Evolutionary conservation across 176 grass and related monocot species (phyloP).

Genomic region (Paspalum notatum): DNA sequence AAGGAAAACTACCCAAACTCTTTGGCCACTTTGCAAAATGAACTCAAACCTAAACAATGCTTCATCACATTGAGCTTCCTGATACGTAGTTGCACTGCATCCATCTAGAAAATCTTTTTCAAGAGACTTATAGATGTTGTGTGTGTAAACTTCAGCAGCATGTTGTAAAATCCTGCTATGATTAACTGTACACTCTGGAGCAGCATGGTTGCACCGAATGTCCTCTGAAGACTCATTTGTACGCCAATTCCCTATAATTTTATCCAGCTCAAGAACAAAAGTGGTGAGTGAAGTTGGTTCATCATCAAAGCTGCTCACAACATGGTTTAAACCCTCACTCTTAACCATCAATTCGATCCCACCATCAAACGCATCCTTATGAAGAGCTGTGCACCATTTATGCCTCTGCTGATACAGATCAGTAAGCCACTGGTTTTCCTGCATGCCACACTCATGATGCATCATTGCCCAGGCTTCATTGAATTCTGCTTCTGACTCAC

Average conservation of each 20-base stretch:
- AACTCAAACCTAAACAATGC: conserved; percentile 74
- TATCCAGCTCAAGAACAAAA: conserved; percentile 62
- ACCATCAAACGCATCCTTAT: conserved; percentile 73
- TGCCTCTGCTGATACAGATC: conserved; percentile 69
- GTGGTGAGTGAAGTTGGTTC: conserved; percentile 55
- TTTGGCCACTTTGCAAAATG: conserved; percentile 58
- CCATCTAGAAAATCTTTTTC: conserved; percentile 78
- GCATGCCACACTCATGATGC: conserved; percentile 54
- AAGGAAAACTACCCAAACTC: conserved; percentile 70
- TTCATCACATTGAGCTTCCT: conserved; percentile 63
- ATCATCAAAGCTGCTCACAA: conserved; percentile 56
- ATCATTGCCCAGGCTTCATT: conserved; percentile 74
- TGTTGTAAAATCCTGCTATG: conserved; percentile 62
- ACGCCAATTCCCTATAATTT: conserved; percentile 60
- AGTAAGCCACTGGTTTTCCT: conserved; percentile 68
- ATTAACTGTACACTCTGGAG: conserved; percentile 46
- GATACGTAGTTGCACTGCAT: conserved; percentile 56
- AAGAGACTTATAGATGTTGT: conserved; percentile 59
- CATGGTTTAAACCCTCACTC: conserved; percentile 49
- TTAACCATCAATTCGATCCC: conserved; percentile 57
- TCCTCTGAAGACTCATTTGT: conserved; percentile 66
- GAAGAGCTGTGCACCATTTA: conserved; percentile 75
- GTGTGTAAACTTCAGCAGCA: conserved; percentile 72
- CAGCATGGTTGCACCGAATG: conserved; percentile 55
- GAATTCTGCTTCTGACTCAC: conserved; percentile 67